Conservation (phyloP, 225 moss, liverwort and hornwort genomes). For the Pleurozium schreberi region DNA sequence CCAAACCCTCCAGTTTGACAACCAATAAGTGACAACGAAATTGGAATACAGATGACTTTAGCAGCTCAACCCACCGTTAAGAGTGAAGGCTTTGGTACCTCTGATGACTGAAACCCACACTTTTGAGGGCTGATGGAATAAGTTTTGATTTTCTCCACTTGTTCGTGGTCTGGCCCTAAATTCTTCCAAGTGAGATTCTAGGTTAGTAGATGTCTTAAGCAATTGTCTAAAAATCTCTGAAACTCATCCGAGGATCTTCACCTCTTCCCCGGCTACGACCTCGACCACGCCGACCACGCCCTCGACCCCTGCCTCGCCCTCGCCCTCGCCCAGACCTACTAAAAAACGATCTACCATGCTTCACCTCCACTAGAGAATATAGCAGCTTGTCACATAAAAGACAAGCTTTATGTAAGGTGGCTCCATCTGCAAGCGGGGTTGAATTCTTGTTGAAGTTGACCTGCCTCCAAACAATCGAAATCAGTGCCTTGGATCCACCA, state of each 20-base stretch:
- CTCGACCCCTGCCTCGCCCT: slow-evolving; percentile 57
- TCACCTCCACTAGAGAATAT: slow-evolving; percentile 89
- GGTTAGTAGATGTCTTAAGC: neutral
- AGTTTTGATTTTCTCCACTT: neutral
- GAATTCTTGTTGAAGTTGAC: slow-evolving; percentile 92
- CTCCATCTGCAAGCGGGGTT: slow-evolving; percentile 71
- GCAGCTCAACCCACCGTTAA: neutral
- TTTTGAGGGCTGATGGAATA: neutral
- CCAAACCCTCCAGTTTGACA: neutral
- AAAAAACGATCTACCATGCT: slow-evolving; percentile 83
- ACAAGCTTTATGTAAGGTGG: slow-evolving; percentile 75
- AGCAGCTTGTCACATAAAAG: slow-evolving; percentile 86
- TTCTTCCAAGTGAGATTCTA: neutral
- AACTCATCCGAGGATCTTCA: slow-evolving; percentile 92
- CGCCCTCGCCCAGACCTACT: slow-evolving; percentile 67
- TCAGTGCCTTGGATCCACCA: slow-evolving; percentile 3
- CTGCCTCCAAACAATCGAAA: slow-evolving; percentile 13
- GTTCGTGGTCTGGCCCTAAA: neutral
- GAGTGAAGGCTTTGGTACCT: neutral
- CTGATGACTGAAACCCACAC: neutral
- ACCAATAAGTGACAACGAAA: neutral
- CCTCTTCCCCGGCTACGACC: slow-evolving; percentile 64
- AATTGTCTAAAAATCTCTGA: slow-evolving; percentile 67
- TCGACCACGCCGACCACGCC: slow-evolving; percentile 62
- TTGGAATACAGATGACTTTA: too few species aligned